Evolutionary conservation across 257 asterid species (phyloP).

Genomic region (Capsicum chinense): DNA sequence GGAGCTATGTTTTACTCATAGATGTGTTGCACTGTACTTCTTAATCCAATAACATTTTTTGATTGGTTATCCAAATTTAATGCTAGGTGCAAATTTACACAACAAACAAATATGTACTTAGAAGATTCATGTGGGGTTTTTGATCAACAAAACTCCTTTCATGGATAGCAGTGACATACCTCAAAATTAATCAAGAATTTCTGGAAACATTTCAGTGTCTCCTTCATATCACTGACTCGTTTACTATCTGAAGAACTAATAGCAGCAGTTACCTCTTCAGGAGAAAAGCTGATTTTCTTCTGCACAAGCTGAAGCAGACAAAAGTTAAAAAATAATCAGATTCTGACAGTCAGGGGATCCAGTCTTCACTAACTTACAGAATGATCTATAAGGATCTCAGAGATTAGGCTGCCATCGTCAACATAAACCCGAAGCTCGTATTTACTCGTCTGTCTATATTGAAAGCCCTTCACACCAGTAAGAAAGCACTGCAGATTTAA

Average conservation of each 20-base stretch:
- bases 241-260: conserved; percentile 55
- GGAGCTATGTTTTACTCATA: neutral
- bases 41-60: neutral
- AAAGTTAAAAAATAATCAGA: conserved; percentile 32
- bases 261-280: conserved; percentile 72
- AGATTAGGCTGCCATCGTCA: conserved; percentile 97
- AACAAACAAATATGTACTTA: neutral
- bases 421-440: conserved; percentile 77
- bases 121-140: conserved; percentile 14
- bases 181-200: conserved; percentile 72
- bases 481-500: conserved; percentile 67
- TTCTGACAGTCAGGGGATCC: conserved; percentile 26
- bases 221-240: conserved; percentile 52
- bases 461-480: conserved; percentile 84
- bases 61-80: neutral
- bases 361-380: conserved; percentile 48
- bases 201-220: conserved; percentile 66
- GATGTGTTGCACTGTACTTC: neutral
- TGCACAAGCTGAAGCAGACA: conserved; percentile 64
- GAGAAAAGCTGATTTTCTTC: conserved; percentile 65
- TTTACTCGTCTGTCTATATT: conserved; percentile 54
- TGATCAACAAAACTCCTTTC: conserved; percentile 13
- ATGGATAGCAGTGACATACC: conserved; percentile 48
- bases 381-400: conserved; percentile 77
- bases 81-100: neutral